These are phyloP conservation scores for Boeremia exigua DNA, from an alignment of 2,329 filamentous ascomycete genomes.

Conservation along the genomic window DNA sequence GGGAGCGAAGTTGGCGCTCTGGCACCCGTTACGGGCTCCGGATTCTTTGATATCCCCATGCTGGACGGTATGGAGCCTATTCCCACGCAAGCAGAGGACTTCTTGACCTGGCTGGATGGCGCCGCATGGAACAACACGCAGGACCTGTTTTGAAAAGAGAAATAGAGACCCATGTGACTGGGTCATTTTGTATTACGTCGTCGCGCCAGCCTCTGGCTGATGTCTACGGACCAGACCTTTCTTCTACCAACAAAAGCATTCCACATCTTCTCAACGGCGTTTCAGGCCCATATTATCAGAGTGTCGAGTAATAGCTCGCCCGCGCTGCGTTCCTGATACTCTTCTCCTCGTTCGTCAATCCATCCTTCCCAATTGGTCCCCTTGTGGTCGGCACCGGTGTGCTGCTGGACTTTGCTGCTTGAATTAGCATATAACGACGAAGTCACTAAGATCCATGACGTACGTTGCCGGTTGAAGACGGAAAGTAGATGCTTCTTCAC, in stretches of 20 bases:
- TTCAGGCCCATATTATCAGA: background rate
- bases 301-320: slow-evolving; percentile 18
- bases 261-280: too few species aligned
- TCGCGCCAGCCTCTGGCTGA: too few species aligned
- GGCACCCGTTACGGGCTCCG: slow-evolving; percentile 24
- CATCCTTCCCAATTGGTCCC: slow-evolving; percentile 1
- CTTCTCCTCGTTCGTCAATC: slow-evolving; percentile 9
- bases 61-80: slow-evolving; percentile 47
- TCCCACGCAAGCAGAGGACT: slow-evolving; percentile 44
- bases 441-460: background rate
- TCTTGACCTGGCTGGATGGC: slow-evolving; percentile 46
- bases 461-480: slow-evolving; percentile 22
- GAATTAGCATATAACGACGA: background rate
- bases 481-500: slow-evolving; percentile 23
- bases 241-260: background rate
- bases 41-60: slow-evolving; percentile 45
- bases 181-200: background rate
- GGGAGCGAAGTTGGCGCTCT: slow-evolving; percentile 14
- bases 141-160: slow-evolving; percentile 19
- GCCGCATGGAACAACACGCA: slow-evolving; percentile 45
- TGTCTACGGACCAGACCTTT: background rate
- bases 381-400: background rate
- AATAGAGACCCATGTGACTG: too few species aligned
- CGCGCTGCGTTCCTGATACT: slow-evolving; percentile 19
- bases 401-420: background rate